Evolutionary conservation across 495 filamentous ascomycete genomes (phyloP), one percentile per base, ranked within the genome.

Genomic region (Chaetomidium leptoderma): DNA sequence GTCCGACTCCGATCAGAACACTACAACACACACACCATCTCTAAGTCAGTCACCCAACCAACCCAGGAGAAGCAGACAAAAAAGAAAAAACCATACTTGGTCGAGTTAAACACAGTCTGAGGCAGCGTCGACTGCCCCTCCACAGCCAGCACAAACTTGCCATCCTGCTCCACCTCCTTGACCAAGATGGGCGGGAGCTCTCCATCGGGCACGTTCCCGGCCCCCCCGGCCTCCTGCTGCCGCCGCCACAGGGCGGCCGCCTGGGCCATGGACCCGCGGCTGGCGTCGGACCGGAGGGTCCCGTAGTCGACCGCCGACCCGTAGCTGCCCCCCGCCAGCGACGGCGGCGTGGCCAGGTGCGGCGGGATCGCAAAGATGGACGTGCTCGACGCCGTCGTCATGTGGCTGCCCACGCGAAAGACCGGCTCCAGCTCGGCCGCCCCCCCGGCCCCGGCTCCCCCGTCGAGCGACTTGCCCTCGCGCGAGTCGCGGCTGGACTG

Each of bases 41-140:
- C n/a, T n/a, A 27, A n/a, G 29, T 35, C 17, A 33, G 59, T 72
- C 54, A 75, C 67, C 39, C 43, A 57, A 48, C n/a, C 11, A 17
- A 7, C 8, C 7, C 5, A 16, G 19, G 17, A 40, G 14, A n/a
- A 39, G 36, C 9, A 40, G 11, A 13, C 14, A 40, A 40, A n/a
- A n/a, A 13, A 40, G 37, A 19, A n/a, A 35, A 10, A 40, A 33
- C 44, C 73, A 53, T 62, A 77, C 74, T 98, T 98, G 52, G 95
- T 91, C 16, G 90, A 93, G 69, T 98, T 98, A 74, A 98, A 96
- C 58, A 97, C 79, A 0, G 93, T 97, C 74, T 98, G 93, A 2
- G 92, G 91, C 29, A 97, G 74, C 3, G 93, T 98, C 10, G 89
- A 95, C 76, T 92, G 91, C 35, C 93, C 93, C 57, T 93, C 82